A percentile compares a stretch with the other conserved stretches of the same genome.
Evolutionary conservation across 768 basidiomycete species (phyloP).

Genomic region (Sistotremastrum niveocremeum): DNA sequence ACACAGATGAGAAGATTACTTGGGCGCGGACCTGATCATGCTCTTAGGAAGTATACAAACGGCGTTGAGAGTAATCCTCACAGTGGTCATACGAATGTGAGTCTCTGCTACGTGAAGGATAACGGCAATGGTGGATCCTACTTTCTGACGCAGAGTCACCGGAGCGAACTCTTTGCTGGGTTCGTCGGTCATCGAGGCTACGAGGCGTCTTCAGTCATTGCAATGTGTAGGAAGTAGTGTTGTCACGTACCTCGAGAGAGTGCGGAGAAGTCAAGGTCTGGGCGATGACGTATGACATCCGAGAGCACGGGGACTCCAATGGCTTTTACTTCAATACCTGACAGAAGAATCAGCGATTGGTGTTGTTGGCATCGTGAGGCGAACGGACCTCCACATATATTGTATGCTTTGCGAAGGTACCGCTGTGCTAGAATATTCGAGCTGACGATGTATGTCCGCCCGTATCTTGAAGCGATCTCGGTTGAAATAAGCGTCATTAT

Average conservation of each 20-base stretch:
- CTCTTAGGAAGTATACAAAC: conserved; percentile 4
- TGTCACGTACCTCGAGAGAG: not conserved
- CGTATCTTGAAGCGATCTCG: conserved; percentile 53
- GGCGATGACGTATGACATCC: too few species aligned
- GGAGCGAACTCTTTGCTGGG: conserved; percentile 36
- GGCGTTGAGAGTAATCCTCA: conserved; percentile 19
- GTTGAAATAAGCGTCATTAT: conserved; percentile 61
- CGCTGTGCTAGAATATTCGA: conserved; percentile 57
- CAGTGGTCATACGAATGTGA: conserved; percentile 70
- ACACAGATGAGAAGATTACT: conserved; percentile 50
- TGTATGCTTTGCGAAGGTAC: conserved; percentile 66
- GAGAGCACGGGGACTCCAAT: not conserved
- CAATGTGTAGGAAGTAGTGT: not conserved
- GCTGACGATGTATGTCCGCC: conserved; percentile 53
- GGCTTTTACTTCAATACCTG: not conserved
- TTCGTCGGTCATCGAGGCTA: conserved; percentile 56
- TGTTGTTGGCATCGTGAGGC: not conserved
- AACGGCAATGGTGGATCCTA: conserved; percentile 61
- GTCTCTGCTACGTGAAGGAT: conserved; percentile 48
- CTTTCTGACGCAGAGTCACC: conserved; percentile 51
- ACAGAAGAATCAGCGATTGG: not conserved
- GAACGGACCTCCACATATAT: conserved; percentile 40
- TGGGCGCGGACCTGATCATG: conserved; percentile 49
- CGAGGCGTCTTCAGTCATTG: not conserved
- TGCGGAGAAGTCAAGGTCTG: not conserved